A percentile compares a stretch with the other conserved stretches of the same genome.
phyloP scores from a whole-genome alignment of 2,329 filamentous ascomycete species.

The Colletotrichum lini region DNA sequence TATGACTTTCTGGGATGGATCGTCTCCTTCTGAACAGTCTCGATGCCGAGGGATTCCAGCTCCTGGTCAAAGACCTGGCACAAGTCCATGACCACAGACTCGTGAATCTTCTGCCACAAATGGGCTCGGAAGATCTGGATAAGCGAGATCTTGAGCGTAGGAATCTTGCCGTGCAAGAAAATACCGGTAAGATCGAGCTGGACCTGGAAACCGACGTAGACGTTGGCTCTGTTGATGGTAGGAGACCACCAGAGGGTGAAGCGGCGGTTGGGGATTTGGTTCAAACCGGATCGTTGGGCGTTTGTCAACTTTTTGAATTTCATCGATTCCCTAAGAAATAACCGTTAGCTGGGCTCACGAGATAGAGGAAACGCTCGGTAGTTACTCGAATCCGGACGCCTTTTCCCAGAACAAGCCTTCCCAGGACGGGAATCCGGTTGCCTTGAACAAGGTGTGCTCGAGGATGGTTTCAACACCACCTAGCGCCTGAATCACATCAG shows the following conservation, averaged over 20 bases:
- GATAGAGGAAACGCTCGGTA: too few species aligned
- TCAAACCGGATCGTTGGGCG: constrained; percentile 94
- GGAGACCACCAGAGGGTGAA: constrained; percentile 99
- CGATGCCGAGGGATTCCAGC: constrained; percentile 93
- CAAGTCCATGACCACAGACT: constrained; percentile 98
- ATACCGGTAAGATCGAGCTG: constrained; percentile 98
- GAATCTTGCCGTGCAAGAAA: constrained; percentile 99
- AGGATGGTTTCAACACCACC: constrained; percentile 98
- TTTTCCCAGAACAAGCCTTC: constrained; percentile 95
- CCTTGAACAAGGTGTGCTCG: constrained; percentile 96
- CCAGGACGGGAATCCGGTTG: constrained; percentile 96
- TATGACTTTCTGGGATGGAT: constrained; percentile 99
- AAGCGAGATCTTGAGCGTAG: constrained; percentile 95
- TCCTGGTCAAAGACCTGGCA: constrained; percentile 99
- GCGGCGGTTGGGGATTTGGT: constrained; percentile 98
- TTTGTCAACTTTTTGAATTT: constrained; percentile 99
- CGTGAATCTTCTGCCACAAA: constrained; percentile 99
- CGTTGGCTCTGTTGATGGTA: constrained; percentile 94
- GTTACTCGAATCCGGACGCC: constrained; percentile 47
- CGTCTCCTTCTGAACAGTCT: constrained; percentile 98
- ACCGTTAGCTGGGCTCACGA: not conserved
- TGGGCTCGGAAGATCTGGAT: constrained; percentile 99
- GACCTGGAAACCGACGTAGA: constrained; percentile 99
- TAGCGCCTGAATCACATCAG: constrained; percentile 95
- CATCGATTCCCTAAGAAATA: constrained; percentile 71